Evolutionary conservation across 1,139 yeast species (phyloP).

Genomic region (Yamadazyma sp.): DNA sequence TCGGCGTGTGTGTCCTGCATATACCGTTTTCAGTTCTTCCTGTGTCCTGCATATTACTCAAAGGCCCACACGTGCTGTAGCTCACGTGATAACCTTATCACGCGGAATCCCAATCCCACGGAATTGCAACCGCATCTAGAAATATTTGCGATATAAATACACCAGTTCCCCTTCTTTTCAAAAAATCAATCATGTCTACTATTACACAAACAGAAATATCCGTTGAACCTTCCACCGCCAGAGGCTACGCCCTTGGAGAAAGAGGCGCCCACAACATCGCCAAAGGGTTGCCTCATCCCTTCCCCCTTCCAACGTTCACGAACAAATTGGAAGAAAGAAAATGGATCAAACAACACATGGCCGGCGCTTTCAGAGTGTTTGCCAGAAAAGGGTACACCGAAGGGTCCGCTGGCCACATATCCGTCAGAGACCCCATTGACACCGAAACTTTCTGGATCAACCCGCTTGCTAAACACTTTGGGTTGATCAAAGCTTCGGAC

Average conservation of each 20-base stretch:
- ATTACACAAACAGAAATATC: conserved; percentile 1
- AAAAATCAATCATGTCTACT: not conserved
- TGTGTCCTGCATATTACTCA: too few relatives aligned
- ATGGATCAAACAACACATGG: conserved; percentile 74
- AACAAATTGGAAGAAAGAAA: conserved; percentile 53
- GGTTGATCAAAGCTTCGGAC: conserved; percentile 66
- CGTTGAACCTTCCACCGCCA: conserved; percentile 25
- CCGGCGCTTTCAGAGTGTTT: conserved; percentile 78
- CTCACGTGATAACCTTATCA: too few relatives aligned
- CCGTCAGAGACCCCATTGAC: conserved; percentile 74
- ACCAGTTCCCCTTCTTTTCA: not conserved
- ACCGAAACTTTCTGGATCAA: conserved; percentile 77
- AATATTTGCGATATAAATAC: conserved; percentile 1
- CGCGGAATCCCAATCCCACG: not conserved
- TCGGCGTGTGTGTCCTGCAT: too few relatives aligned
- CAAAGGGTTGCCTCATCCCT: conserved; percentile 49
- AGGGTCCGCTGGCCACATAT: conserved; percentile 81
- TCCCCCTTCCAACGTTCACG: conserved; percentile 50
- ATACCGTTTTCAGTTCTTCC: too few relatives aligned
- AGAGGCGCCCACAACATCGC: conserved; percentile 59
- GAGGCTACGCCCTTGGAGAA: conserved; percentile 62
- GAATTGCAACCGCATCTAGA: not conserved
- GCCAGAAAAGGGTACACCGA: conserved; percentile 74
- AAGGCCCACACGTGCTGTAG: too few relatives aligned
- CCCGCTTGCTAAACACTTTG: conserved; percentile 72